These are phyloP conservation scores for Ogataea nakhonphanomensis DNA, from an alignment of 805 yeast genomes.

Conservation along the genomic window DNA sequence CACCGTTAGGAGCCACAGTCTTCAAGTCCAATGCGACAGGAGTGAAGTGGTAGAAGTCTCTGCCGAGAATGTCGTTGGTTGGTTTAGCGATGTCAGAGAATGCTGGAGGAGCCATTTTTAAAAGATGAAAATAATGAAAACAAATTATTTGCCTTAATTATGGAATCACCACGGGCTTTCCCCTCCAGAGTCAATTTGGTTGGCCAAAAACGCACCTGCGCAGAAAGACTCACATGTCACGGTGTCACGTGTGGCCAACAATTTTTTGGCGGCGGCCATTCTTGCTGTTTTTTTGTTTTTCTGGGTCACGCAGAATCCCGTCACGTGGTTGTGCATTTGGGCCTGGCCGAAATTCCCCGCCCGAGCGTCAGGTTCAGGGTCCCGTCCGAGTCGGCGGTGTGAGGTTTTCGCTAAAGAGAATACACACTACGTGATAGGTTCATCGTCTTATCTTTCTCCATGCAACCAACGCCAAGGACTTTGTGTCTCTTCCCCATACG, in stretches of 20 bases:
- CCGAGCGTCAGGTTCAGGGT: constrained; percentile 2
- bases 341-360: not conserved
- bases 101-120: constrained; percentile 75
- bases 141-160: constrained; percentile 3
- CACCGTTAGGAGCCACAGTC: constrained; percentile 95
- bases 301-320: too few relatives aligned
- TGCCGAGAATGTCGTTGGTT: constrained; percentile 83
- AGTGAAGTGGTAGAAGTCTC: constrained; percentile 89
- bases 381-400: constrained; percentile 6
- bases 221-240: not conserved
- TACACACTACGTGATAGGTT: too few relatives aligned
- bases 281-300: not conserved
- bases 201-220: constrained; percentile 2
- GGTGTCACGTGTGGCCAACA: constrained; percentile 6
- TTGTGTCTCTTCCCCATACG: not conserved
- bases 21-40: constrained; percentile 86
- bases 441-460: too few relatives aligned
- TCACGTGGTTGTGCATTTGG: not conserved
- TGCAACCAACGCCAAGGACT: not conserved
- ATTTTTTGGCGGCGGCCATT: not conserved
- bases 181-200: constrained; percentile 7
- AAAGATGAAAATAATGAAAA: constrained; percentile 1
- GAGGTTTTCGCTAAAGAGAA: constrained; percentile 4
- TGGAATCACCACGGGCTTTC: constrained; percentile 4
- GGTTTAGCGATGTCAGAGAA: constrained; percentile 91